A percentile compares a stretch with the other conserved stretches of the same genome.
phyloP scores from a whole-genome alignment of 2,329 filamentous ascomycete species.

The Penicillium fuscoglaucum region DNA sequence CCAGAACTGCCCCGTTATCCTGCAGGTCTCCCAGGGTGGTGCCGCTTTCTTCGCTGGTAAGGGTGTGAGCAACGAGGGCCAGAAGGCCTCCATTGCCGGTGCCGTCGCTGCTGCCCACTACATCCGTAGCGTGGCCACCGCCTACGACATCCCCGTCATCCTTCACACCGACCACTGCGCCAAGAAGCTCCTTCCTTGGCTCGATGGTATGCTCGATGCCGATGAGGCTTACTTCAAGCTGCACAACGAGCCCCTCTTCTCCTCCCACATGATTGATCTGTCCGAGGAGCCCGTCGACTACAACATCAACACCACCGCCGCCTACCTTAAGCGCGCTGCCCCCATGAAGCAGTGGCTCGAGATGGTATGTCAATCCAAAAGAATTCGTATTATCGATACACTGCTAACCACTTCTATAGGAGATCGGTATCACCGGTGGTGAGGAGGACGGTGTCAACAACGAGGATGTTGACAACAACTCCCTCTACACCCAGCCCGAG shows the following conservation, averaged over 20 bases:
- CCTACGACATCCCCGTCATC: constrained; percentile 87
- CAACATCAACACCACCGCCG: constrained; percentile 89
- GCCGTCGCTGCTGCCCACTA: constrained; percentile 88
- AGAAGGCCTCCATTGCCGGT: constrained; percentile 85
- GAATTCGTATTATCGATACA: neutral
- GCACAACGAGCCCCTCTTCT: constrained; percentile 90
- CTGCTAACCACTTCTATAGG: constrained; percentile 43
- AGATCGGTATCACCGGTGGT: constrained; percentile 92
- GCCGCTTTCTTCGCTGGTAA: constrained; percentile 91
- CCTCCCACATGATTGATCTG: constrained; percentile 97
- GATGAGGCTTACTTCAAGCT: constrained; percentile 95
- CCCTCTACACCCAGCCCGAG: constrained; percentile 96
- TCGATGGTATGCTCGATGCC: constrained; percentile 91
- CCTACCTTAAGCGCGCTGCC: constrained; percentile 89
- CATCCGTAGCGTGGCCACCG: constrained; percentile 81
- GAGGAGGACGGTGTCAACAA: constrained; percentile 99
- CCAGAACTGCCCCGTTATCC: constrained; percentile 84
- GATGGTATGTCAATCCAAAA: constrained; percentile 64
- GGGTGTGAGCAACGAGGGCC: constrained; percentile 78
- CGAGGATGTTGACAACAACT: constrained; percentile 94
- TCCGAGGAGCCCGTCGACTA: constrained; percentile 86
- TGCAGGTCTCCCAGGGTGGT: constrained; percentile 92
- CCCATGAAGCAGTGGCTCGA: constrained; percentile 99
- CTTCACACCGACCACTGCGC: constrained; percentile 98
- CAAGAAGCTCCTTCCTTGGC: constrained; percentile 98